Evolutionary conservation across 306 rosid genomes (phyloP), one percentile per base, ranked within the genome.

Genomic region (Inga oerstediana): DNA sequence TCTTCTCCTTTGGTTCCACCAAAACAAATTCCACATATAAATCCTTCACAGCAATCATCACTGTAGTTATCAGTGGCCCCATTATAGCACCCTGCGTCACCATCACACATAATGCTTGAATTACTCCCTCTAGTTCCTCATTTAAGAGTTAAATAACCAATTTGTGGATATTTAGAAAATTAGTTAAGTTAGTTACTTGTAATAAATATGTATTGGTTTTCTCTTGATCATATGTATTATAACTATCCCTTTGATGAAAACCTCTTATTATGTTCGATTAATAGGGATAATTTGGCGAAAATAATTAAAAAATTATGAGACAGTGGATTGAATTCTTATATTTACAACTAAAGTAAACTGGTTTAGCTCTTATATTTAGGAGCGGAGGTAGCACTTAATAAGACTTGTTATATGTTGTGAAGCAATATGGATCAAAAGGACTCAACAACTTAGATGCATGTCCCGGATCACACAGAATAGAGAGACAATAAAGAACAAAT

Each of bases 11-110:
- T 52, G 81, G 88, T 84, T 90, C 93, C 11, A 82, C 92, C 71
- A 96, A 85, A 75, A 96, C 97, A 91, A 96, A 96, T 79, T 96
- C 99, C 43, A 92, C 91, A 69, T 96, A 93, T 85, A 96, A 86
- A 89, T 92, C 97, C 87, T 93, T 93, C 22, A 96, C 84, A 76
- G 98, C 99, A 70, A 93, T 93, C 90, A 96, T 91, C 9, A 96
- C 98, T 10, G 99, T 96, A 3, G 99, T 93, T 79, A 96, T 92
- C 82, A 93, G 89, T 34, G 99, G 99, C n/a, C 98, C 99, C 98
- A 96, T 93, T 46, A 96, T 96, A 37, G 99, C 99, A 22, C 99
- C 99, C 99, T 96, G 88, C 77, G 71, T 10, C 70, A 71, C 44
- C 27, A 15, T 22, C 41, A 72, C 83, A 43, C 39, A 72, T 62